A percentile compares a stretch with the other conserved stretches of the same genome.
These are phyloP conservation scores for Scalesia atractyloides DNA, from an alignment of 129 eudicot genomes.

Conservation along the genomic window DNA sequence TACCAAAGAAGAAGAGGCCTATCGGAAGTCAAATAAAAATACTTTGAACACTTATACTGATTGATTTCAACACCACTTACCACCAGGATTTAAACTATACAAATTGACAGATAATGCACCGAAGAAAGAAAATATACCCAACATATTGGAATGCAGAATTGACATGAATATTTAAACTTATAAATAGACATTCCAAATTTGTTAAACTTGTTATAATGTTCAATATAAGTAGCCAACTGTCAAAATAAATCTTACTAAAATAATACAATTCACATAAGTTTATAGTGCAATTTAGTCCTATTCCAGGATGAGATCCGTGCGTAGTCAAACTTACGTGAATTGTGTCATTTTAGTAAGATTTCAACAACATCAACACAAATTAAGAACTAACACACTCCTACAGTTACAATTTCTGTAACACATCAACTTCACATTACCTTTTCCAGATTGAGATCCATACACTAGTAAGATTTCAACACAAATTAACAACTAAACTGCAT, in stretches of 20 bases:
- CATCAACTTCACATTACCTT: conserved; percentile 17
- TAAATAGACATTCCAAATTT: neutral
- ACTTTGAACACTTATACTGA: neutral
- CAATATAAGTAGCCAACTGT: neutral
- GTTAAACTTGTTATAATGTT: neutral
- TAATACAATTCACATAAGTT: conserved; percentile 2
- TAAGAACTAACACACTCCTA: neutral
- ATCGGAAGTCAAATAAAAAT: neutral
- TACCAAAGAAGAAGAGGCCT: conserved; percentile 1
- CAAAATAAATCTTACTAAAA: conserved; percentile 9
- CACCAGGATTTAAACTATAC: conserved; percentile 1
- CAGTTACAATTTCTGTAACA: conserved; percentile 3
- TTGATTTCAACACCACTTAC: conserved; percentile 2
- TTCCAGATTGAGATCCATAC: conserved; percentile 12
- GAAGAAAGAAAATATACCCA: neutral
- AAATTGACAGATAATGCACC: conserved; percentile 2
- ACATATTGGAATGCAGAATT: neutral
- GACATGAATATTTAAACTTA: neutral
- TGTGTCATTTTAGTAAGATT: no score
- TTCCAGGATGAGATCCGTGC: no score
- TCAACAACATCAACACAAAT: no score
- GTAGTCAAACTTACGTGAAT: no score
- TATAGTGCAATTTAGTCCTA: neutral
- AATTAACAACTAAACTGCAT: conserved; percentile 4
- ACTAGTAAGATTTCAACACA: neutral